Conservation (phyloP, 306 rosid genomes). For the Citrullus colocynthis region DNA sequence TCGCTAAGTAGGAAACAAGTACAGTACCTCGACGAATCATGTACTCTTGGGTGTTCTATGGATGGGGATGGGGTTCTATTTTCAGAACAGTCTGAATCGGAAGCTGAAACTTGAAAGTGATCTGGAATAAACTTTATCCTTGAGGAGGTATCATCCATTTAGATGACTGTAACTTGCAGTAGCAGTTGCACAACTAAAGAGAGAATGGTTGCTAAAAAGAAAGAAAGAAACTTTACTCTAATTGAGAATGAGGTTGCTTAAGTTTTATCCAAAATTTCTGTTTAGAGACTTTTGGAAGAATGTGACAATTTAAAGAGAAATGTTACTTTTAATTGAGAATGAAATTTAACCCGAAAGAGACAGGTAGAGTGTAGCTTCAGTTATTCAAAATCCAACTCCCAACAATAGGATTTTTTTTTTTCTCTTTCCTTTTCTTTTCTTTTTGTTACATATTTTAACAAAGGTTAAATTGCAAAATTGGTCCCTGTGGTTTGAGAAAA, state of each 20-base stretch:
- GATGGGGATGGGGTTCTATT: constrained; percentile 27
- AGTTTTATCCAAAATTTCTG: not conserved
- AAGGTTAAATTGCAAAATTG: no score
- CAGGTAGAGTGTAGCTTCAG: no score
- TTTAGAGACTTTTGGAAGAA: not conserved
- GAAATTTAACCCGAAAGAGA: no score
- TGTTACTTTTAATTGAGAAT: no score
- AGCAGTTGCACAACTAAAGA: constrained; percentile 1
- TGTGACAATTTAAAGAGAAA: no score
- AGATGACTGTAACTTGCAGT: constrained; percentile 16
- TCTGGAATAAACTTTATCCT: constrained; percentile 56
- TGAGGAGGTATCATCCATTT: constrained; percentile 66
- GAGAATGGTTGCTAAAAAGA: not conserved
- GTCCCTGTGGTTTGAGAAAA: no score
- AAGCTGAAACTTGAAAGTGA: constrained; percentile 53
- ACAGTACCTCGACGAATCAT: constrained; percentile 36
- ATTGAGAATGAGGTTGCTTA: not conserved
- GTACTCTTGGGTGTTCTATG: constrained; percentile 21
- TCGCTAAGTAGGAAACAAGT: constrained; percentile 8
- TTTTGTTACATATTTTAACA: no score
- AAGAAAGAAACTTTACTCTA: not conserved
- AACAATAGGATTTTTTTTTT: no score
- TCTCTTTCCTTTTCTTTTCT: no score
- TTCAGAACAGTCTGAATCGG: constrained; percentile 31
- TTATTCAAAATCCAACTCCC: no score